phyloP scores from a whole-genome alignment of 768 basidiomycete species.

The Pisolithus orientalis region DNA sequence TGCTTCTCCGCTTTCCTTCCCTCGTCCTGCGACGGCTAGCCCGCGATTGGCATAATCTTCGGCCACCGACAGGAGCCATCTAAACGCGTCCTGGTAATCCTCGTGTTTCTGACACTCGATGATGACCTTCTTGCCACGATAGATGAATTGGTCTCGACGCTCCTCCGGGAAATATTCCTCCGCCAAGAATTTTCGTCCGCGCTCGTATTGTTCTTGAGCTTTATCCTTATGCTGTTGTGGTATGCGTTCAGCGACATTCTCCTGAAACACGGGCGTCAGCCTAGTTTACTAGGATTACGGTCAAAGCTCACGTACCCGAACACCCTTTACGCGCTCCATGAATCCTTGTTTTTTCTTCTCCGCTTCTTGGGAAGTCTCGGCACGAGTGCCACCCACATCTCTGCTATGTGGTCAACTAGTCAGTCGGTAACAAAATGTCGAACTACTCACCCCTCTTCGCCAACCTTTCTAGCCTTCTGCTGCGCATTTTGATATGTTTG shows the following conservation, averaged over 20 bases:
- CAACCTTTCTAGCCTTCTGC: conserved; percentile 3
- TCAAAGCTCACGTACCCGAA: conserved; percentile 18
- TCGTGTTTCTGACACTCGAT: conserved; percentile 90
- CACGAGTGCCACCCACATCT: conserved; percentile 20
- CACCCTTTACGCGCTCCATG: conserved; percentile 24
- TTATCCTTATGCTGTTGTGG: conserved; percentile 64
- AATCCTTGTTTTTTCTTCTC: conserved; percentile 32
- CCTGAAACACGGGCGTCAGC: conserved; percentile 20
- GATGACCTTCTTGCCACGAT: conserved; percentile 88
- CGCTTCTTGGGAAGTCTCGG: conserved; percentile 21
- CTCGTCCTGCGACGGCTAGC: conserved; percentile 30
- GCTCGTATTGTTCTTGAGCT: conserved; percentile 47
- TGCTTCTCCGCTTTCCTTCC: conserved; percentile 18
- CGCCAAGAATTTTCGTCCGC: conserved; percentile 58
- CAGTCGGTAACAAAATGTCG: background rate
- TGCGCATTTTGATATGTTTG: conserved; percentile 1
- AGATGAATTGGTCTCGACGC: conserved; percentile 88
- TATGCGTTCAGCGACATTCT: conserved; percentile 46
- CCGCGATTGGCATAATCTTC: conserved; percentile 59
- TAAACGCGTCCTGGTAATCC: conserved; percentile 78
- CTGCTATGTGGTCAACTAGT: conserved; percentile 3
- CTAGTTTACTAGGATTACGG: background rate
- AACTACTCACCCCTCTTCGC: conserved; percentile 11
- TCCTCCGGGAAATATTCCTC: conserved; percentile 91
- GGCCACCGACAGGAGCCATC: conserved; percentile 62